phyloP scores from a whole-genome alignment of 139 green algal species.

The Coccomyxa sp. region DNA sequence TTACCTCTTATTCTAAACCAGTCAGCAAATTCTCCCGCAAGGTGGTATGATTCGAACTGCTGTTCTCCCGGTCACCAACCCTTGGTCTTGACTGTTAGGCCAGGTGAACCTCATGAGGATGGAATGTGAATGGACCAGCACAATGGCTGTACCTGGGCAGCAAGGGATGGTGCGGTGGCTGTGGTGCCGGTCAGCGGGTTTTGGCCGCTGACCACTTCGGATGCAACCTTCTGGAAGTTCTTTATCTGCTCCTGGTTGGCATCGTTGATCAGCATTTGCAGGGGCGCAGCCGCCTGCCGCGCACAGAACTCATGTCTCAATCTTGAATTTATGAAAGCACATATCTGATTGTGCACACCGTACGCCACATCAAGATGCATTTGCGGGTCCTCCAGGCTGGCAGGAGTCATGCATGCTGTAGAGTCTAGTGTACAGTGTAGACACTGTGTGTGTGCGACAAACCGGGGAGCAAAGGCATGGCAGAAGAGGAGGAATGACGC shows the following conservation, averaged over 20 bases:
- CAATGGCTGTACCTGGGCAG: not conserved
- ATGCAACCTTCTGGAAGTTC: not conserved
- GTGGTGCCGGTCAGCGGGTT: not conserved
- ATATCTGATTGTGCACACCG: not conserved
- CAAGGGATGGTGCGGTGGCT: not conserved
- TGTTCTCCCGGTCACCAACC: too few relatives aligned
- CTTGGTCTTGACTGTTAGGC: too few relatives aligned
- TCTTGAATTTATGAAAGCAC: not conserved
- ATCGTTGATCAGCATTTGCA: not conserved
- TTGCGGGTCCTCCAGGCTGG: not conserved
- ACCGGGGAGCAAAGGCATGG: too few relatives aligned
- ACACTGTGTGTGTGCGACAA: not conserved
- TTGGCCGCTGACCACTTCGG: not conserved
- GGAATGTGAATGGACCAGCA: too few relatives aligned
- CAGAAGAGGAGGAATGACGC: too few relatives aligned
- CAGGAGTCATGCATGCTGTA: not conserved
- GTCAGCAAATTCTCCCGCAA: too few relatives aligned
- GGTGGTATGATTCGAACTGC: too few relatives aligned
- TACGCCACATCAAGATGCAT: not conserved
- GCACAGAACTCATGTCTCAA: not conserved
- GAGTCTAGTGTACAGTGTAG: not conserved
- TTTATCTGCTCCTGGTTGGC: not conserved
- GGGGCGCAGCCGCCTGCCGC: not conserved
- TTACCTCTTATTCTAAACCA: too few relatives aligned
- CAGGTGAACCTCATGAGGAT: too few relatives aligned